phyloP scores from a whole-genome alignment of 176 grass and related monocot genomes.

The Bolboschoenus planiculmis region DNA sequence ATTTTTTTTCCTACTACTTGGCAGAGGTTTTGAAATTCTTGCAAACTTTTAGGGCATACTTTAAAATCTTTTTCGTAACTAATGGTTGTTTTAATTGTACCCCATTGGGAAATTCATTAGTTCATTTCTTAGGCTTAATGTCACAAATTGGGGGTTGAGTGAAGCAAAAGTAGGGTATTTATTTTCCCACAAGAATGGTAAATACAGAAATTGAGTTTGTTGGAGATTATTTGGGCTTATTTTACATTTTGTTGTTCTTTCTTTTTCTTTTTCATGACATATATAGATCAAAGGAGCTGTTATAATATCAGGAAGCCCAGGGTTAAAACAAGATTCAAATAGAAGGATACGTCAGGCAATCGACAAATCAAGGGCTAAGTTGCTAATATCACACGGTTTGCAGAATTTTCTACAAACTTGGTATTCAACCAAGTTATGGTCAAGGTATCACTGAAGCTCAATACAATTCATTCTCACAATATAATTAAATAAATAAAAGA shows the following conservation, averaged over 20 bases:
- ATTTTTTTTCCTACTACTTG: not conserved
- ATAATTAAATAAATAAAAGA: not conserved
- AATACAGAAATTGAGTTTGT: not conserved
- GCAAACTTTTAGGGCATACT: not conserved
- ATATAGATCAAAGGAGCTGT: conserved; percentile 71
- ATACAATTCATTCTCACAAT: conserved; percentile 10
- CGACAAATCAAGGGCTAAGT: conserved; percentile 73
- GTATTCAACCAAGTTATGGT: conserved; percentile 75
- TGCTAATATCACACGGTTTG: conserved; percentile 57
- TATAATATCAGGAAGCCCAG: conserved; percentile 86
- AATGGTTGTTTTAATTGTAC: not conserved
- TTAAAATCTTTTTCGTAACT: not conserved
- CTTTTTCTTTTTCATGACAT: not conserved
- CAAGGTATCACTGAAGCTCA: conserved; percentile 39
- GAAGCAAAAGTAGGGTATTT: not conserved
- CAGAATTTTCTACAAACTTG: conserved; percentile 67
- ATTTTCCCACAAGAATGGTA: not conserved
- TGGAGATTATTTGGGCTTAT: not conserved
- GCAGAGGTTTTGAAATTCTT: not conserved
- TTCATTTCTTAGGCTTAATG: not conserved
- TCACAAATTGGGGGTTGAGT: not conserved
- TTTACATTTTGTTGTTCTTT: not conserved
- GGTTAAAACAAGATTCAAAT: conserved; percentile 54
- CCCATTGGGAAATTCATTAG: not conserved
- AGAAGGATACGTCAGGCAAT: conserved; percentile 43